A percentile compares a stretch with the other conserved stretches of the same genome.
These are phyloP conservation scores for Crithidia acanthocephali DNA, from an alignment of 208 protist species.

Conservation along the genomic window DNA sequence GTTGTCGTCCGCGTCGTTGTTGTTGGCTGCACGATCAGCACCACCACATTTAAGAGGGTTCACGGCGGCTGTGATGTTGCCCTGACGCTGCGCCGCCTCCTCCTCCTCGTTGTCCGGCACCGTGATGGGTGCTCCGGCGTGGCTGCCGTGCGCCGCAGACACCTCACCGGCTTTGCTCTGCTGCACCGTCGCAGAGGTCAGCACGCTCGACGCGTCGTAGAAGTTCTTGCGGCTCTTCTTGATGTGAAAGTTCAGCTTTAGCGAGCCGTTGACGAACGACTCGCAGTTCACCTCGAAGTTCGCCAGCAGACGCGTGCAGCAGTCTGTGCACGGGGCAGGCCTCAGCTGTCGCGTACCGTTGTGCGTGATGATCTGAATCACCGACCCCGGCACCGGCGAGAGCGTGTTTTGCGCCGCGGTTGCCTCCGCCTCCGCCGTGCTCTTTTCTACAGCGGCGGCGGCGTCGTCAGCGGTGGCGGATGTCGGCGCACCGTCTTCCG, in stretches of 20 bases:
- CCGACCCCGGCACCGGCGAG: conserved; percentile 17
- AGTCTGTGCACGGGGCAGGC: conserved; percentile 51
- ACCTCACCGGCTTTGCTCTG: background rate
- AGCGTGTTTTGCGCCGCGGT: background rate
- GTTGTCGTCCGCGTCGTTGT: background rate
- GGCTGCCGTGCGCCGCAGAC: background rate
- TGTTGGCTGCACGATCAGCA: background rate
- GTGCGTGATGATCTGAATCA: conserved; percentile 48
- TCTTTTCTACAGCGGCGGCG: background rate
- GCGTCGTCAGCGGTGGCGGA: conserved; percentile 1
- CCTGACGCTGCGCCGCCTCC: background rate
- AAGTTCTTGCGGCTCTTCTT: conserved; percentile 73
- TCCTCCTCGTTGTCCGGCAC: conserved; percentile 2
- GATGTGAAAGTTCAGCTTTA: conserved; percentile 73
- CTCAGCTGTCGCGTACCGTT: conserved; percentile 50
- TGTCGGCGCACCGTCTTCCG: background rate
- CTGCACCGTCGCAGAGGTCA: conserved; percentile 38
- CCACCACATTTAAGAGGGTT: background rate
- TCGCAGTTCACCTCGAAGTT: conserved; percentile 40
- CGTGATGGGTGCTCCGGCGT: background rate
- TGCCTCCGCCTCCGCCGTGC: background rate
- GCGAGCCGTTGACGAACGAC: conserved; percentile 60
- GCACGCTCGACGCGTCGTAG: conserved; percentile 67
- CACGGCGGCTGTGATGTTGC: background rate
- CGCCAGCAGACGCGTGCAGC: conserved; percentile 42